Evolutionary conservation across 2,329 filamentous ascomycete genomes (phyloP).

Genomic region (Pyrenophora tritici-repentis): DNA sequence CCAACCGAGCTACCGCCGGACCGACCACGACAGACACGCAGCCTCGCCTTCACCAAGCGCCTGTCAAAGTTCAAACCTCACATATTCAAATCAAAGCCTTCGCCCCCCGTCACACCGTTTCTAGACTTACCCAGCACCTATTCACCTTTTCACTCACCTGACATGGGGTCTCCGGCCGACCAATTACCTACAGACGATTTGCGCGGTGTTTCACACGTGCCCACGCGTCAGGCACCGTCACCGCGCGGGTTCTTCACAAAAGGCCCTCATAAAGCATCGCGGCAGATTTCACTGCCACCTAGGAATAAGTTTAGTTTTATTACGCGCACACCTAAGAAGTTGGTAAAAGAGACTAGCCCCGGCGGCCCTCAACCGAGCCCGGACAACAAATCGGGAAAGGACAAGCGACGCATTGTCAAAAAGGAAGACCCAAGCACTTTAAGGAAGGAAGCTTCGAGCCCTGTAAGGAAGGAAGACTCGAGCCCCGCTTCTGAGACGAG

Average conservation of each 20-base stretch:
- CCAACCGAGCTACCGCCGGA: slow-evolving; percentile 8
- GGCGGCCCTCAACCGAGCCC: too few species aligned
- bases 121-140: not conserved
- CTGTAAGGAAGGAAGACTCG: not conserved
- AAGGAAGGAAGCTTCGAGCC: too few species aligned
- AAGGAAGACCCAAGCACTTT: too few species aligned
- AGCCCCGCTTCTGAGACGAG: not conserved
- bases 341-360: too few species aligned
- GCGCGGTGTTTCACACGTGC: slow-evolving; percentile 1
- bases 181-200: not conserved
- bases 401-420: too few species aligned
- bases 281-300: not conserved
- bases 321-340: too few species aligned
- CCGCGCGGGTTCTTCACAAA: not conserved
- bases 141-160: not conserved
- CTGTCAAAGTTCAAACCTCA: not conserved
- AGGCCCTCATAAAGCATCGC: not conserved
- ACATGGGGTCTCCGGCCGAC: not conserved
- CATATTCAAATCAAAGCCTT: not conserved
- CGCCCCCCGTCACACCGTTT: not conserved
- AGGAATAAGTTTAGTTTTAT: not conserved
- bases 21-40: slow-evolving; percentile 4
- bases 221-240: slow-evolving; percentile 4
- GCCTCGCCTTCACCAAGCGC: slow-evolving; percentile 5
- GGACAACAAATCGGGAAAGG: too few species aligned